Evolutionary conservation across 2,329 filamentous ascomycete genomes (phyloP), one percentile per base, ranked within the genome.

Genomic region (Aspergillus jensenii): DNA sequence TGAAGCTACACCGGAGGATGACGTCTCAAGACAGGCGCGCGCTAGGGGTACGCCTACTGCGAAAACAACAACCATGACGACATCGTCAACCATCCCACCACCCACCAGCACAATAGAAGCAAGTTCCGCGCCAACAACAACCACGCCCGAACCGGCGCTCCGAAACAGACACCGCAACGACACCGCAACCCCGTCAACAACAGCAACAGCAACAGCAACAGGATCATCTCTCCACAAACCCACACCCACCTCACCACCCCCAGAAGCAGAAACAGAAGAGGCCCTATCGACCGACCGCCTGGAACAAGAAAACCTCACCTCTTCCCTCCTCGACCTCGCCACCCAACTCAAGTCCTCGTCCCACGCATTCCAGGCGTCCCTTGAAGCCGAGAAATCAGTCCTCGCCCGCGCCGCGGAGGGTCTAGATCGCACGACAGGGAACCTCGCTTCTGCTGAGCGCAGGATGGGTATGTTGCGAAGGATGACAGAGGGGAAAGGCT

Each of bases 401-500:
- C 76, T 96, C 19, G 81, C 84, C 57, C 82, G 87, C 11, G 90
- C 93, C 1, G 84, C 87, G 1, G 82, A 88, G 56, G 90, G 90
- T 0, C 82, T 98, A 65, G 90, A 93, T 68, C 87, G 86, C 72
- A 96, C 89, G 66, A 87, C 89, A 59, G 77, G 82, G 46, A 87
- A 87, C 17, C 89, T 98, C 83, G 87, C 92, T 59, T 84, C 86
- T 1, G 91, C 93, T 3, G 86, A 86, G 53, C 84, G 85, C 62
- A 81, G 86, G 62, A 96, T 98, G 90, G 88, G 90, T 1, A 82
- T 84, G 67, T 74, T 98, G 70, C 81, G 85, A 65, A 83, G 83
- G 52, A 91, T 96, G 87, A 91, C 89, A 15, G 93, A 97, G 78
- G 93, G 92, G 3, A 88, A 89, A 71, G 92, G 92, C 0, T 96